Evolutionary conservation across 441 rosid genomes (phyloP), one percentile per base, ranked within the genome.

Genomic region (Pelargonium australe): DNA sequence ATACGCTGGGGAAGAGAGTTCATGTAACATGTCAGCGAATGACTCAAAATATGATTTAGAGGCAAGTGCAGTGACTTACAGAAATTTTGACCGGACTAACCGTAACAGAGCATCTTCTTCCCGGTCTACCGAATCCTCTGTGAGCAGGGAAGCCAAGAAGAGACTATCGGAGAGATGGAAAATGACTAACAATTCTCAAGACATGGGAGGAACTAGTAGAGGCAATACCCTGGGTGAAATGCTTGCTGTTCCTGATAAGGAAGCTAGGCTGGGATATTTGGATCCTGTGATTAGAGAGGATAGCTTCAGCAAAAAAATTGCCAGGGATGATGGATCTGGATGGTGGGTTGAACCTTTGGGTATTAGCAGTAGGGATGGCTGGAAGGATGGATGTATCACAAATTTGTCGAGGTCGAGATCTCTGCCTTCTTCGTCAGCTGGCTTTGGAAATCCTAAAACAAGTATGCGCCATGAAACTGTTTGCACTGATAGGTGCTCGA

Each of bases 101-200:
- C 78, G 68, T 51, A 70, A 76, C 68, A 74, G 78, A 69, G 73
- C 79, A 66, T 78, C 83, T 65, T 80, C 88, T 51, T 83, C 90
- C 45, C 77, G 53, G 41, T 79, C 88, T 65, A 67, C 80, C 10
- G 85, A 85, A 75, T 89, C 96, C 81, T 82, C 86, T 65, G 87
- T 88, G 58, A 85, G 82, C 70, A 89, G 80, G 81, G 98, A 95
- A 80, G 98, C 99, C 7, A 89, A 78, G 80, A 86, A 83, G 79
- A 87, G 99, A 84, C 87, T 95, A 44, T 89, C 96, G 61, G 95
- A 91, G 82, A 88, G 99, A 84, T 95, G 99, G 99, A 89, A 83
- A 75, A 77, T 89, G 85, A 76, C 90, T 68, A 91, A 85, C 70
- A 82, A 75, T 67, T 84, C 83, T 57, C 82, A 82, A 63, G 92